Conservation (phyloP, 2,329 filamentous ascomycete species). For the Tolypocladium sp. region DNA sequence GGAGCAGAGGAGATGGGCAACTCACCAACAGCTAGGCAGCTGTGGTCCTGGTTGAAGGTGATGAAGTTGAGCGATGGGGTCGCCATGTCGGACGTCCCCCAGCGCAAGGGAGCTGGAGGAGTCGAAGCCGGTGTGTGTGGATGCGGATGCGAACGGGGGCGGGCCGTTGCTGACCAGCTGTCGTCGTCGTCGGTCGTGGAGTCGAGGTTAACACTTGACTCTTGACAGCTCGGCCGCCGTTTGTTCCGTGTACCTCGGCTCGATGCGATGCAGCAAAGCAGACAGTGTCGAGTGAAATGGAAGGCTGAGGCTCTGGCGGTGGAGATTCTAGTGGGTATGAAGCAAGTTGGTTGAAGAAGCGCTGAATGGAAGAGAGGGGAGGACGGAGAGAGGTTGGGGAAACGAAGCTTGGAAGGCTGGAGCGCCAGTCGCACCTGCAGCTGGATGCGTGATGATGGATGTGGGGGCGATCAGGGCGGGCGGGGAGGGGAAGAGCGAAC, state of each 20-base stretch:
- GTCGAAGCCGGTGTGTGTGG: not conserved
- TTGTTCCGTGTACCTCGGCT: not conserved
- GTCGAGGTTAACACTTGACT: not conserved
- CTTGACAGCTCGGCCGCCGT: not conserved
- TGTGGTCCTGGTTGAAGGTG: constrained; percentile 98
- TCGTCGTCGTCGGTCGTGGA: not conserved
- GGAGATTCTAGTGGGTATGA: not conserved
- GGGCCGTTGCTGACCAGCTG: not conserved
- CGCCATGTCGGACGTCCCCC: constrained; percentile 41
- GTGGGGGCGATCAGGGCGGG: not conserved
- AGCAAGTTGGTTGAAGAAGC: not conserved
- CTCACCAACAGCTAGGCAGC: constrained; percentile 83
- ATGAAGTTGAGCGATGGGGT: constrained; percentile 85
- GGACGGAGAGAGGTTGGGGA: not conserved
- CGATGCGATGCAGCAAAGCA: not conserved
- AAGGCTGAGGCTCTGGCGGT: not conserved
- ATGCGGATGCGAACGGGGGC: not conserved
- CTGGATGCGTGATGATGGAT: not conserved
- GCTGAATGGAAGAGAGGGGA: not conserved
- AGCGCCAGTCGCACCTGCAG: not conserved
- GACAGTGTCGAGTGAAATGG: not conserved
- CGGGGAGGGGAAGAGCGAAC: not conserved
- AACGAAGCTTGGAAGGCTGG: not conserved
- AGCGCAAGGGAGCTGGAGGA: constrained; percentile 4
- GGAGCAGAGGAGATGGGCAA: not conserved